Conservation (phyloP, 768 basidiomycete genomes). For the Lentinula sp. region DNA sequence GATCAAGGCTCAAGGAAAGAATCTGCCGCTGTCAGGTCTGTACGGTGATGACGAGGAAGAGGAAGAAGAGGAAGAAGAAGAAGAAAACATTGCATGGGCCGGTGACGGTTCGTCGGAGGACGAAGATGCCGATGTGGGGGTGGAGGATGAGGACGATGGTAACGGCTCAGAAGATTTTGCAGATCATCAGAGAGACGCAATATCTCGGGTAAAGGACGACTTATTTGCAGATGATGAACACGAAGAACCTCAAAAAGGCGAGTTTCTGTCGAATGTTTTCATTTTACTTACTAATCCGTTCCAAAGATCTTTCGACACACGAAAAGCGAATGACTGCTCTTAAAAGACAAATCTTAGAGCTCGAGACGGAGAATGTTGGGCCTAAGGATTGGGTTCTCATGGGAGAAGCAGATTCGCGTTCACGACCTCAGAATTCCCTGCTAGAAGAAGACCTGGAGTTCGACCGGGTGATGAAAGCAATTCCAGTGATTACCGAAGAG, state of each 20-base stretch:
- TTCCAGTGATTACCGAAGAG: constrained; percentile 89
- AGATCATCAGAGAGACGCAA: constrained; percentile 37
- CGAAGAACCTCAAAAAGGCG: constrained; percentile 24
- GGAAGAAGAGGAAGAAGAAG: constrained; percentile 31
- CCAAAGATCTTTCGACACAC: constrained; percentile 63
- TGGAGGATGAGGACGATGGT: constrained; percentile 21
- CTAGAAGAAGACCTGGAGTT: constrained; percentile 95
- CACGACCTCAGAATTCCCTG: constrained; percentile 86
- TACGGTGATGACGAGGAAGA: constrained; percentile 26
- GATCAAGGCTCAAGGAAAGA: constrained; percentile 69
- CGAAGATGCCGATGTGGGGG: constrained; percentile 17
- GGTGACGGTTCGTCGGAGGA: constrained; percentile 19
- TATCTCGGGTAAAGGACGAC: constrained; percentile 70
- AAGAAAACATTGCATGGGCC: constrained; percentile 18
- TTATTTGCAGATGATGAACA: constrained; percentile 74
- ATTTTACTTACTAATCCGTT: constrained; percentile 6
- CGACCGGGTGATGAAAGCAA: constrained; percentile 81
- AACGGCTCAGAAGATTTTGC: constrained; percentile 22
- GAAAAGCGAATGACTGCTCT: constrained; percentile 74
- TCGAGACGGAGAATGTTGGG: constrained; percentile 85
- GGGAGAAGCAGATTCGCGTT: constrained; percentile 81
- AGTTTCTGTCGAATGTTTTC: background rate
- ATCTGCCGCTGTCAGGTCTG: constrained; percentile 43
- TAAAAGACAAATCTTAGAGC: constrained; percentile 67
- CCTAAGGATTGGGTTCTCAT: constrained; percentile 90